Evolutionary conservation across 2,329 filamentous ascomycete species (phyloP), one percentile per base, ranked within the genome.

Genomic region (Exophiala xenobiotica): DNA sequence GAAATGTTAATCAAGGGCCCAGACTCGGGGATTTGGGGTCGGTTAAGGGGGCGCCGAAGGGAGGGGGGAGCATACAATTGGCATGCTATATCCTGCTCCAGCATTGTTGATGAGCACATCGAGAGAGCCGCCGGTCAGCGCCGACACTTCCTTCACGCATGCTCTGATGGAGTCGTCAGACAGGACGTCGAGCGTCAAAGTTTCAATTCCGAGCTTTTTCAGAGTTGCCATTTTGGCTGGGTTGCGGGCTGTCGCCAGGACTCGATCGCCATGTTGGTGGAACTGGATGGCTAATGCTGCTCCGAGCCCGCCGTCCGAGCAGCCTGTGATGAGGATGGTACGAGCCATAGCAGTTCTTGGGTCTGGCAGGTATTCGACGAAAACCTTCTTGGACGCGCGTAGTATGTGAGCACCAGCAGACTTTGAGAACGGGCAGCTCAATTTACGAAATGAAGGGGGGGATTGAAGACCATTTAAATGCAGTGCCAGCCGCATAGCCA

Each of bases 251-350:
- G 74, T 74, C 24, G 78, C 79, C 48, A 84, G 76, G 47, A 85
- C 81, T 19, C 76, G 74, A 51, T 79, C 69, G 44, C 78, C 78
- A 67, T 67, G 56, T 20, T 62, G 66, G 49, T 80, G 72, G 62
- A 84, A 84, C 60, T 82, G 78, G 14, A 73, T 70, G 1, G 80
- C 79, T 11, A 85, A 71, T 12, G 76, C 75, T 61, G 83, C 75
- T 22, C 81, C 81, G 55, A 84, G 82, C 46, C 78, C 77, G 31
- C 79, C 78, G 5, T 78, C 75, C 1, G 72, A 75, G 62, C 77
- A 76, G 37, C 74, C 60, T 16, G 59, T 61, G 37, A 62, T 57
- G 7, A 61, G 49, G 22, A 62, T 43, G 8, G 54, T 59, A 19
- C 56, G 53, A 40, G 52, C 3, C 52, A 55, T 55, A 29, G 23